Evolutionary conservation across 768 basidiomycete species (phyloP), one percentile per base, ranked within the genome.

Genomic region (Agrocybe pediades): DNA sequence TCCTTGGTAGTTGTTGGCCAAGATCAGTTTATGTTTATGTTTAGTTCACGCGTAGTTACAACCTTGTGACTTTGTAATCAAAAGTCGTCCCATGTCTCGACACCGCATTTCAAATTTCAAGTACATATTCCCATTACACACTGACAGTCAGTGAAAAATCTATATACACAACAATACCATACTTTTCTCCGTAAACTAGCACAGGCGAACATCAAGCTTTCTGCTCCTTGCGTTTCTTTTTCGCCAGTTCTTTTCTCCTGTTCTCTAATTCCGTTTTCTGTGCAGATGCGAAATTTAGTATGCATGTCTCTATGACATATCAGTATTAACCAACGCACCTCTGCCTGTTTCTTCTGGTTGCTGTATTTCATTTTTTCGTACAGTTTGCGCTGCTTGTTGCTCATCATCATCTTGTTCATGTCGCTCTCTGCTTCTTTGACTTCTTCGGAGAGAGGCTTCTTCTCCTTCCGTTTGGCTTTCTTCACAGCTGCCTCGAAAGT

Each of bases 321-420:
- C 25, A 23, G 19, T 6, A 24, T 23, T 21, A 27, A 26, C 53
- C 48, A 21, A 74, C 87, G 61, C 68, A 95, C 95, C 89, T 96
- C 92, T 21, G 79, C 73, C 13, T 78, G 77, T 55, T 86, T 86
- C 72, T 87, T 90, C 68, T 81, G 80, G 67, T 95, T 82, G 59
- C 87, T 86, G 67, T 90, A 84, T 74, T 94, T 92, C 84, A 97
- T 90, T 73, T 89, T 89, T 71, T 94, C 92, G 68, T 95, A 96
- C 62, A 97, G 71, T 72, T 95, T 95, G 62, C 86, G 83, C 70
- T 96, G 89, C 74, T 90, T 93, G 71, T 92, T 94, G 76, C 92
- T 96, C 87, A 97, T 87, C 84, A 98, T 81, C 87, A 98, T 96
- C 81, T 95, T 96, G 72, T 91, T 88, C 89, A 96, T 92, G 66